These are phyloP conservation scores for Puccinia horiana DNA, from an alignment of 1,284 basidiomycete genomes.

Conservation along the genomic window DNA sequence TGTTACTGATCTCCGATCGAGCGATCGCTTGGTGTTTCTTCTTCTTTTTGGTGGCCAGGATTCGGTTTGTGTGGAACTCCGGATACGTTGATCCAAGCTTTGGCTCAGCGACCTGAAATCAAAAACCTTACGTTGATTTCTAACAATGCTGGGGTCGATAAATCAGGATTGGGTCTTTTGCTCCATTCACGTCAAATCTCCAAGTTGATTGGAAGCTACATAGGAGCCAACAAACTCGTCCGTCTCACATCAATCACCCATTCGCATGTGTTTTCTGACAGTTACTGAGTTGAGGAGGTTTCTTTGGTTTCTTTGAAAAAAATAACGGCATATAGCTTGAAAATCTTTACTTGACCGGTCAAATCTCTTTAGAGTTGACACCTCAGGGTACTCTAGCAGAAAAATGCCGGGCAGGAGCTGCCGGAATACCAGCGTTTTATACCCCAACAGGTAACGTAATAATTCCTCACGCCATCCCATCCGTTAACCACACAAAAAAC, in stretches of 20 bases:
- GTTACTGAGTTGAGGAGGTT: not conserved
- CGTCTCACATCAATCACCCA: not conserved
- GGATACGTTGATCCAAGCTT: constrained; percentile 81
- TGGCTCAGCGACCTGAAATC: constrained; percentile 73
- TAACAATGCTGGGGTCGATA: constrained; percentile 81
- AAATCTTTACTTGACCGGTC: constrained; percentile 72
- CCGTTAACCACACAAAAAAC: not conserved
- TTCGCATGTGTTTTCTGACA: not conserved
- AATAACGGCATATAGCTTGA: constrained; percentile 56
- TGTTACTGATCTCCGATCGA: too few species aligned
- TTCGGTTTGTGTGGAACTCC: constrained; percentile 60
- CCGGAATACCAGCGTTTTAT: constrained; percentile 93
- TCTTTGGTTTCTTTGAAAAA: not conserved
- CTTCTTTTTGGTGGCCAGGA: constrained; percentile 47
- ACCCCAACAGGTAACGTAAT: constrained; percentile 77
- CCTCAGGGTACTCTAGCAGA: constrained; percentile 90
- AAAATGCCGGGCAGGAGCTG: constrained; percentile 84
- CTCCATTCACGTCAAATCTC: constrained; percentile 74
- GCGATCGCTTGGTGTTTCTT: not conserved
- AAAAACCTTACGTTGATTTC: constrained; percentile 73
- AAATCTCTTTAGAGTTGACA: constrained; percentile 80
- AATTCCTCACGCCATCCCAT: not conserved
- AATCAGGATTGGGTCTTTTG: constrained; percentile 76
- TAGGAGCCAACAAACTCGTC: constrained; percentile 65
- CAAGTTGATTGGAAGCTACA: constrained; percentile 82